These are phyloP conservation scores for Candida koratica DNA, from an alignment of 805 yeast species.

Conservation along the genomic window DNA sequence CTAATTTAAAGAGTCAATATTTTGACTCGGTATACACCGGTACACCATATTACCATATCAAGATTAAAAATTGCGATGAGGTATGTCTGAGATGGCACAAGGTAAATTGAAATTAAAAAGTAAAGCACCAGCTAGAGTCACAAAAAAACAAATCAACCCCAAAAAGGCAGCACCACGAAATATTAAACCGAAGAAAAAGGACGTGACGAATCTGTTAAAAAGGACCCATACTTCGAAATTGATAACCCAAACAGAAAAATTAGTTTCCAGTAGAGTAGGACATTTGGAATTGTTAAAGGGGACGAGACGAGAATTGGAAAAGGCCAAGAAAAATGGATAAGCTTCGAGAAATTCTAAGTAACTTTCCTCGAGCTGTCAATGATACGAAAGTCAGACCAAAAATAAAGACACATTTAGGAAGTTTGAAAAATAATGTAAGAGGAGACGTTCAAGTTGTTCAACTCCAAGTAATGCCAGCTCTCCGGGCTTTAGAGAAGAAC, in stretches of 20 bases:
- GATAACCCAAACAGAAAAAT: conserved; percentile 69
- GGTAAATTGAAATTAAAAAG: conserved; percentile 59
- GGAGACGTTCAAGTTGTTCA: conserved; percentile 1
- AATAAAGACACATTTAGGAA: conserved; percentile 15
- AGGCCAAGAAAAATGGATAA: conserved; percentile 39
- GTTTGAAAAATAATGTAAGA: conserved; percentile 7
- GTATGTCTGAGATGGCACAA: conserved; percentile 54
- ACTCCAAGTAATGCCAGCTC: conserved; percentile 13
- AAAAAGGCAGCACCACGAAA: conserved; percentile 70
- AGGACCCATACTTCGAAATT: conserved; percentile 55
- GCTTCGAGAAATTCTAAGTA: conserved; percentile 13
- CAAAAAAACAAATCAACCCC: conserved; percentile 63
- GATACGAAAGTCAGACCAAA: conserved; percentile 12
- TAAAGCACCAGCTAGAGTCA: conserved; percentile 49
- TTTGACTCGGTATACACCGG: conserved; percentile 44
- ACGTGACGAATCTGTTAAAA: conserved; percentile 49
- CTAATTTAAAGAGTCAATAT: conserved; percentile 71
- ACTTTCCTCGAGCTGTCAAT: conserved; percentile 13
- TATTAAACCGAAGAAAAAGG: conserved; percentile 62
- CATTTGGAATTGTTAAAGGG: conserved; percentile 91
- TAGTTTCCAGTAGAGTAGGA: conserved; percentile 86
- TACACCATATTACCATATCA: not conserved
- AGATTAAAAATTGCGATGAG: conserved; percentile 2
- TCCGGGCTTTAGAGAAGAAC: conserved; percentile 13
- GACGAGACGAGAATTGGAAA: conserved; percentile 78